Evolutionary conservation across 345 rosid species (phyloP), one percentile per base, ranked within the genome.

Genomic region (Pugionium dolabratum): DNA sequence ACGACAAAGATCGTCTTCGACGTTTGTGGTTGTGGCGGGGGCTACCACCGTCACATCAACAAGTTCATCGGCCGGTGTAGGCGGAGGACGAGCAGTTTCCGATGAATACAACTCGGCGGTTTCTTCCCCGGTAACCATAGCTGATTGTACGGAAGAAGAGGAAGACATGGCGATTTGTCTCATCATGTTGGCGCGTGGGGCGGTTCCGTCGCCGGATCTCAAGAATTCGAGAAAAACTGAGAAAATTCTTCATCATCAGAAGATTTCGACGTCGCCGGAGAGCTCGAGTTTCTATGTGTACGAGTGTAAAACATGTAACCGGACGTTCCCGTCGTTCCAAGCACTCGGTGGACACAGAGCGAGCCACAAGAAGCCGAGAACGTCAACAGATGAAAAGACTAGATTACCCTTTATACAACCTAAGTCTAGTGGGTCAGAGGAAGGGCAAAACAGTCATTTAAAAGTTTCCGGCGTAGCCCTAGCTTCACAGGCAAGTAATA

Each of bases 261-360:
- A 70, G 50, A 45, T 62, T 29, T 70, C 75, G 2, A 55, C 75
- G 2, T 54, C 76, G 27, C 34, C 35, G 29, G 79, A 42, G 74
- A 79, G 73, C 79, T 75, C 82, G 4, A 82, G 84, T 3, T 79
- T 85, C 71, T 82, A 75, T 41, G 90, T 84, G 5, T 89, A 91
- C 59, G 95, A 95, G 80, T 95, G 99, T 76, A 90, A 89, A 72
- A 86, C 97, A 9, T 95, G 99, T 53, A 82, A 79, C 74, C 81
- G 99, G 25, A 79, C 80, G 9, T 95, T 95, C 67, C 82, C 93
- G 26, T 95, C 99, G 9, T 91, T 95, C 59, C 99, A 95, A 77
- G 97, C 99, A 7, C 79, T 95, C 4, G 99, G 99, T 2, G 97
- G 99, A 5, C 99, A 95, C 78, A 79, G 95, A 44, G 96, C 99